Conservation (phyloP, 23 red algal genomes). For the Gracilaria gracilis region DNA sequence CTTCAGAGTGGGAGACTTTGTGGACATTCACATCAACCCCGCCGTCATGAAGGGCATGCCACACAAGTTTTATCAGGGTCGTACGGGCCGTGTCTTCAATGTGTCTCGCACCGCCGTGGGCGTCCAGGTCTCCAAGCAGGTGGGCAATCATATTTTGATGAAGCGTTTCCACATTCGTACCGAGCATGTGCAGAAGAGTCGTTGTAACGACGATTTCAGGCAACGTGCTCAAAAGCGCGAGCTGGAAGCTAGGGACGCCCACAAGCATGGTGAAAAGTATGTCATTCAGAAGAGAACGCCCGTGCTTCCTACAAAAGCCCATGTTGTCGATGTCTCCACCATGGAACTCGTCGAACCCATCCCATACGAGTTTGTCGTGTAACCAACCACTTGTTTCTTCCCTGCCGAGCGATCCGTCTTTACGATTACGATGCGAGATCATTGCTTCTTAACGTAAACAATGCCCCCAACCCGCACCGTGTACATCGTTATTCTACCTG, state of each 20-base stretch:
- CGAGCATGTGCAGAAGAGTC: conserved; percentile 90
- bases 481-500: too few species aligned
- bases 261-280: conserved; percentile 67
- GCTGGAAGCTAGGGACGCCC: conserved; percentile 66
- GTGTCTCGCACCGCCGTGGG: conserved; percentile 87
- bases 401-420: too few species aligned
- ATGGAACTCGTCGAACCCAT: conserved; percentile 86
- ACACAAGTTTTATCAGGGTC: conserved; percentile 97
- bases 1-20: conserved; percentile 91
- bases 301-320: conserved; percentile 55
- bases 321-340: conserved; percentile 59
- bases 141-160: conserved; percentile 74
- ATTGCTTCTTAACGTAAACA: too few species aligned
- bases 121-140: conserved; percentile 91
- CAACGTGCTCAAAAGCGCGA: conserved; percentile 57
- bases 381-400: conserved; percentile 14
- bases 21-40: conserved; percentile 92
- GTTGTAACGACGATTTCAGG: conserved; percentile 91
- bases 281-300: conserved; percentile 79
- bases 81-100: conserved; percentile 90
- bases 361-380: conserved; percentile 93
- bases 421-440: not conserved
- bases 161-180: conserved; percentile 96
- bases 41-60: conserved; percentile 97
- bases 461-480: too few species aligned